Evolutionary conservation across 2,329 filamentous ascomycete genomes (phyloP).

Genomic region (Trichoderma cornu-damae): DNA sequence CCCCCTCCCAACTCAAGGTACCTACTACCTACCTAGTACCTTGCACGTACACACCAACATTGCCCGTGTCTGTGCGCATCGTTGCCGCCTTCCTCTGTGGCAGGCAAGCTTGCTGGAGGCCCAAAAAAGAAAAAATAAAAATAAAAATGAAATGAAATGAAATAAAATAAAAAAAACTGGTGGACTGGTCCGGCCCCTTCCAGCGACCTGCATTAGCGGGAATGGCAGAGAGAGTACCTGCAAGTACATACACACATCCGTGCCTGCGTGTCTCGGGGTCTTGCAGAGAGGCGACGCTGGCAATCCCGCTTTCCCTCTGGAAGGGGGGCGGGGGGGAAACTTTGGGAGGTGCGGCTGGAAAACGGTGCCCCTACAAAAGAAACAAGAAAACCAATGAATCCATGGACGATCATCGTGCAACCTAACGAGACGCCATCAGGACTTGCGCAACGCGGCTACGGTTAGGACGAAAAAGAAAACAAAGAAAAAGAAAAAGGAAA

Average conservation of each 20-base stretch:
- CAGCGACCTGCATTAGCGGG: constrained; percentile 15
- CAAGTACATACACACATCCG: not conserved
- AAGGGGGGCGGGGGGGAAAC: constrained; percentile 6
- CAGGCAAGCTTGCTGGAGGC: too few relatives aligned
- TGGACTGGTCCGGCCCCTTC: constrained; percentile 8
- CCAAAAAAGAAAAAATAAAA: too few relatives aligned
- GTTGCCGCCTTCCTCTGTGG: too few relatives aligned
- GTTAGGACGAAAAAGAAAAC: too few relatives aligned
- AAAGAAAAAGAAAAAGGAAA: too few relatives aligned
- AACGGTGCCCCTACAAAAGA: not conserved
- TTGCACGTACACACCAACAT: too few relatives aligned
- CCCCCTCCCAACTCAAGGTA: too few relatives aligned
- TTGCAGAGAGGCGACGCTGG: not conserved
- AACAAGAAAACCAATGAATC: not conserved
- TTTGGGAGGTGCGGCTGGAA: constrained; percentile 14
- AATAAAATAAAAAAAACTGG: not conserved
- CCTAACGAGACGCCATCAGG: not conserved
- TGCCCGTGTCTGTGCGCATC: too few relatives aligned
- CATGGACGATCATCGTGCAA: constrained; percentile 7
- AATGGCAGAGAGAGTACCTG: not conserved
- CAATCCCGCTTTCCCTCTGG: not conserved
- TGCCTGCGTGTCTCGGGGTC: constrained; percentile 1
- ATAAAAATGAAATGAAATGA: too few relatives aligned
- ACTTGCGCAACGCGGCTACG: not conserved
- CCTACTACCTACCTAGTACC: too few relatives aligned